phyloP scores from a whole-genome alignment of 2,329 filamentous ascomycete species.

The Trichoderma aggressivum region DNA sequence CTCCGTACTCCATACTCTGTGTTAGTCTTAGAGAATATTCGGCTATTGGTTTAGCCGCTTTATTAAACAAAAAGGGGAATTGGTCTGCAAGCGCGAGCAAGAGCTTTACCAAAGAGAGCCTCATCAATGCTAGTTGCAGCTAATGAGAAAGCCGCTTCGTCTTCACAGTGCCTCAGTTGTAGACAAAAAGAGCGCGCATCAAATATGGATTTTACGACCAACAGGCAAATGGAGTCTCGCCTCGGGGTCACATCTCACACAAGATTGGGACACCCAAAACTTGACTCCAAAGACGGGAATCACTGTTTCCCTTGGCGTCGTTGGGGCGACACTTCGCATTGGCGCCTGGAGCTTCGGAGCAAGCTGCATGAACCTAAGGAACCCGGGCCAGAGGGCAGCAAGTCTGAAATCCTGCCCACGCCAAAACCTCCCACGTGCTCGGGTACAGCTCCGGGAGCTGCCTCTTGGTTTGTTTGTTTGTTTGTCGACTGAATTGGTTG shows the following conservation, averaged over 20 bases:
- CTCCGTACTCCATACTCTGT: no score
- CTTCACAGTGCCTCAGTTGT: neutral
- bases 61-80: neutral
- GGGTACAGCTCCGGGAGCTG: neutral
- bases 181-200: neutral
- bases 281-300: neutral
- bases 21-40: neutral
- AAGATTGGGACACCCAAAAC: neutral
- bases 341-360: constrained; percentile 2
- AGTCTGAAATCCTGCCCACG: neutral
- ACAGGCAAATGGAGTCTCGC: neutral
- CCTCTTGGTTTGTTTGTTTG: neutral
- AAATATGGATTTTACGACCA: neutral
- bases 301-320: constrained; percentile 3
- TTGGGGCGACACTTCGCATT: neutral
- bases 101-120: neutral
- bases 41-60: constrained; percentile 10
- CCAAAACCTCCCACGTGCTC: constrained; percentile 11
- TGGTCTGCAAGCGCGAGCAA: neutral
- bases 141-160: neutral
- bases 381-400: neutral
- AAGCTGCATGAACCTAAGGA: constrained; percentile 12
- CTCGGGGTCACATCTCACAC: neutral
- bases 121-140: neutral
- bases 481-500: neutral